A percentile compares a stretch with the other conserved stretches of the same genome.
These are phyloP conservation scores for Aspergillus mulundensis DNA, from an alignment of 495 filamentous ascomycete species.

Conservation along the genomic window DNA sequence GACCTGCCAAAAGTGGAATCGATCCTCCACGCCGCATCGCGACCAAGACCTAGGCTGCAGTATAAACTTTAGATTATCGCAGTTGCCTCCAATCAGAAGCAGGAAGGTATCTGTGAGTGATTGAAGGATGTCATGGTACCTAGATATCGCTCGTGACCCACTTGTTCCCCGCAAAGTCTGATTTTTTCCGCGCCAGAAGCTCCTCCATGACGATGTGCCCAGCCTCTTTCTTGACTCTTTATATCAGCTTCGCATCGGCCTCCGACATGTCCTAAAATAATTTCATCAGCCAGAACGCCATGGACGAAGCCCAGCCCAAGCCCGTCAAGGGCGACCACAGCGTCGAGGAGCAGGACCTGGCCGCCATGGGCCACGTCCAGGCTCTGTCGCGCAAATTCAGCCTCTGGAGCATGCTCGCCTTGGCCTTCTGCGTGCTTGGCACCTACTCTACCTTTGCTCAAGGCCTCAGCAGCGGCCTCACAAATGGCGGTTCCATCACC, in stretches of 20 bases:
- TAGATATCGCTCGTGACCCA: not conserved
- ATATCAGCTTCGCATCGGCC: not conserved
- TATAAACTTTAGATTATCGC: not conserved
- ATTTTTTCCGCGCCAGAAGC: not conserved
- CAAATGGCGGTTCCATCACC: conserved; percentile 41
- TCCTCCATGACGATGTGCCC: not conserved
- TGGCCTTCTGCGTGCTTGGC: conserved; percentile 43
- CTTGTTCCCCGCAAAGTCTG: not conserved
- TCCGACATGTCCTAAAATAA: not conserved
- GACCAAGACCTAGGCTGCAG: no score
- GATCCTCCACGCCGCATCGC: no score
- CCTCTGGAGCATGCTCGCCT: conserved; percentile 42
- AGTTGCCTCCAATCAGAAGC: not conserved
- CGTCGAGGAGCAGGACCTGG: conserved; percentile 44
- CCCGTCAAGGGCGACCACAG: conserved; percentile 29
- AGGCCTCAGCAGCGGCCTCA: conserved; percentile 38
- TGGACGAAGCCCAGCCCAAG: conserved; percentile 31
- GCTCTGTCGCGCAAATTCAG: conserved; percentile 44
- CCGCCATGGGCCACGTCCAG: conserved; percentile 48
- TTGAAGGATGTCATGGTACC: not conserved
- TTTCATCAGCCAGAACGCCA: conserved; percentile 11
- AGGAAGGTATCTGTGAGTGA: not conserved
- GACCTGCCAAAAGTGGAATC: not conserved
- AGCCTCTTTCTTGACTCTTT: not conserved
- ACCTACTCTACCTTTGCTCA: conserved; percentile 47